A percentile compares a stretch with the other conserved stretches of the same genome.
Evolutionary conservation across 495 filamentous ascomycete genomes (phyloP).

Genomic region (Cercophora scortea): DNA sequence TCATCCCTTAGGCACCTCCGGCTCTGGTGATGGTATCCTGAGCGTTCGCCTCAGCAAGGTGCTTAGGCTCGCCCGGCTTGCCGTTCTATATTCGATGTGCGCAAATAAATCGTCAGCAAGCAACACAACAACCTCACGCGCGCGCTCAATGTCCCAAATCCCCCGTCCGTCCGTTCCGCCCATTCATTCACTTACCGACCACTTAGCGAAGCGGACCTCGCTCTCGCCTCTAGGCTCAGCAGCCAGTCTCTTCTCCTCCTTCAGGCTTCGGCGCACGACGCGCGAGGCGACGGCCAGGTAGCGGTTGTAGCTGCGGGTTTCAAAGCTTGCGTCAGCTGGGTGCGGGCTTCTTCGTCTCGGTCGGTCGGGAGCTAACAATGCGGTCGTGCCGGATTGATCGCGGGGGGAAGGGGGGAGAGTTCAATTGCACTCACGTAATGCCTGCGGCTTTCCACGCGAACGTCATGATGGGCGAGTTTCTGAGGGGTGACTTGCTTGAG

Average conservation of each 20-base stretch:
- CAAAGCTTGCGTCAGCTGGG: too few relatives aligned
- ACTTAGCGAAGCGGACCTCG: slow-evolving; percentile 91
- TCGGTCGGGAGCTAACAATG: too few relatives aligned
- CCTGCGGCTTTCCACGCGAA: slow-evolving; percentile 98
- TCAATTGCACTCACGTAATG: slow-evolving; percentile 65
- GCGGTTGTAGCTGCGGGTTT: slow-evolving; percentile 70
- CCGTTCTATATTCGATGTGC: slow-evolving; percentile 60
- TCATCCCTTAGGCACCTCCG: too few relatives aligned
- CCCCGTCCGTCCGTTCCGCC: neutral
- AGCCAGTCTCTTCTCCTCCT: slow-evolving; percentile 77
- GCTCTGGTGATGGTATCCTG: slow-evolving; percentile 46
- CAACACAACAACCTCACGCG: too few relatives aligned
- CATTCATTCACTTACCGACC: slow-evolving; percentile 82
- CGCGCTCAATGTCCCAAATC: neutral
- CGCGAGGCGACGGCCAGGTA: slow-evolving; percentile 70
- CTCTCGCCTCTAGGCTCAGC: slow-evolving; percentile 86
- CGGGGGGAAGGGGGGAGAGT: neutral
- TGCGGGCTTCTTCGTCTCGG: too few relatives aligned
- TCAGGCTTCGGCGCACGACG: slow-evolving; percentile 83
- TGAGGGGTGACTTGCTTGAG: slow-evolving; percentile 15
- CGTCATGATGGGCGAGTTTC: slow-evolving; percentile 68
- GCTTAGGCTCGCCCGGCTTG: slow-evolving; percentile 86
- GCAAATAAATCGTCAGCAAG: neutral
- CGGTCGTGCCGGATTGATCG: neutral
- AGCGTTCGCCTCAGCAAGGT: slow-evolving; percentile 64